Conservation (phyloP, 345 rosid species). For the Stellera chamaejasme region DNA sequence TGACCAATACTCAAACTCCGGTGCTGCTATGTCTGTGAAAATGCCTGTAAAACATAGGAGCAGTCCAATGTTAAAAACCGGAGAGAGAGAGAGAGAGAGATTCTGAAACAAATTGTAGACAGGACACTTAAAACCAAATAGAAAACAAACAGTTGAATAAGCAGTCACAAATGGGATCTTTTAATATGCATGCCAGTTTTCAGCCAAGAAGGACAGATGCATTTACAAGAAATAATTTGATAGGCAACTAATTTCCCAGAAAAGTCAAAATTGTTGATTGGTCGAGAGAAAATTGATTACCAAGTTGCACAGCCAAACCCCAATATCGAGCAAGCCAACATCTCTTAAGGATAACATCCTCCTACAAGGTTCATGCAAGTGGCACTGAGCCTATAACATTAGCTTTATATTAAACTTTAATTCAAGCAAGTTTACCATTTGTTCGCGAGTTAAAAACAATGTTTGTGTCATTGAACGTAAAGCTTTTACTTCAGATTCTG, state of each 20-base stretch:
- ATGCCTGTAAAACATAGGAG: constrained; percentile 36
- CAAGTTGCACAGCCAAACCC: constrained; percentile 87
- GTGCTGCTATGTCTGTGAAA: constrained; percentile 72
- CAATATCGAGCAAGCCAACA: constrained; percentile 99
- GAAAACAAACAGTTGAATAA: no score
- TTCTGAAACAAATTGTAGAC: no score
- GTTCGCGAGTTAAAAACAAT: constrained; percentile 85
- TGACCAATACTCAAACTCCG: constrained; percentile 89
- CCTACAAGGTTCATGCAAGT: constrained; percentile 35
- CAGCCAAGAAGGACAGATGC: no score
- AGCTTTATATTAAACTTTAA: constrained; percentile 12
- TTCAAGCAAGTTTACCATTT: constrained; percentile 55
- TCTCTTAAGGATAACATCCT: constrained; percentile 97
- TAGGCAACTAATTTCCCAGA: no score
- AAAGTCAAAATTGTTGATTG: no score
- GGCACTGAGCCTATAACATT: constrained; percentile 14
- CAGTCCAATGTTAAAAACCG: not conserved
- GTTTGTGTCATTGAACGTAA: constrained; percentile 87
- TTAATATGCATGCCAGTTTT: no score
- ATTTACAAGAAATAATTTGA: no score
- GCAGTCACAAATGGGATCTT: no score
- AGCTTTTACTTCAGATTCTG: constrained; percentile 83
- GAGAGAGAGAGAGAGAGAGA: no score
- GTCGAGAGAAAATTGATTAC: constrained; percentile 27
- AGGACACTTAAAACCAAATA: no score